Evolutionary conservation across 306 rosid genomes (phyloP), one percentile per base, ranked within the genome.

Genomic region (Cajanus cajan): DNA sequence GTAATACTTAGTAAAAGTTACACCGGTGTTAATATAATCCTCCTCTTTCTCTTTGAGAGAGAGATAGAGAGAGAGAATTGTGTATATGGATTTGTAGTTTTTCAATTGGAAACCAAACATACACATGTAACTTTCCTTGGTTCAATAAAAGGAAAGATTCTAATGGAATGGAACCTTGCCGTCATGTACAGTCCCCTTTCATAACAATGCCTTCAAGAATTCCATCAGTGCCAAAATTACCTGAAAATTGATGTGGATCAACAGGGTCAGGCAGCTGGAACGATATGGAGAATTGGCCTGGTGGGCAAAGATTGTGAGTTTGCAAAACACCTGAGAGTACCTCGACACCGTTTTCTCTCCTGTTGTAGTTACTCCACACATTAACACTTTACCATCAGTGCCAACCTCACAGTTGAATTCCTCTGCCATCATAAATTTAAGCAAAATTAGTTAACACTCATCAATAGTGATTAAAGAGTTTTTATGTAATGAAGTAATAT

Each of bases 191-290:
- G 5, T 54, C 48, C 67, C 81, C 73, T 86, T 93, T 93, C 87
- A 81, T 72, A 74, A 93, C 91, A 74, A 85, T 74, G 71, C 94
- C 98, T 80, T 93, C 97, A 73, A 93, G 87, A 75, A 93, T 84
- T 74, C 97, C 97, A 65, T 91, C 90, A 67, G 85, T 88, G 67
- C 89, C 93, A 44, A 93, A 91, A 71, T 88, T 84, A 45, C 93
- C 93, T 10, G 87, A 82, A 74, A 91, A 87, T 68, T 91, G 88
- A 39, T 83, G 87, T 34, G 85, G 86, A 84, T 90, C 89, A 78
- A 93, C 95, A 0, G 93, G 91, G 54, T 97, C 94, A 6, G 97
- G 94, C 55, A 91, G 88, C 90, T 86, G 90, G 85, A 93, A 87
- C 14, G 94, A 33, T 83, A 88, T 63, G 8, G 98, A 88, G 86